Conservation (phyloP, 2,329 filamentous ascomycete genomes). For the Pseudocercospora eumusae region DNA sequence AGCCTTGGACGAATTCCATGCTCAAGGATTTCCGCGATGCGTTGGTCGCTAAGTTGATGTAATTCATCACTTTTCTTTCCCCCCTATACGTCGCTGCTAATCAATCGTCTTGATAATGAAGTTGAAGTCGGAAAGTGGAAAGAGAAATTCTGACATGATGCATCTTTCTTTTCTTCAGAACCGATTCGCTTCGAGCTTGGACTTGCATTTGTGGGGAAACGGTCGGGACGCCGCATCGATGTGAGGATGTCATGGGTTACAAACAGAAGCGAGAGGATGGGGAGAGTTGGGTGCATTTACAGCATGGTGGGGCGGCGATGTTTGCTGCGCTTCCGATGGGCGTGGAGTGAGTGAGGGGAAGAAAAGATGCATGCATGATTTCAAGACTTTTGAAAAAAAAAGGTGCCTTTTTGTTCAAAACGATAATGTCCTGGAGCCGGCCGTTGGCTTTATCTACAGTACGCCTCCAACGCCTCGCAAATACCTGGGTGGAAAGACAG, state of each 20-base stretch:
- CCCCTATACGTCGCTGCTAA: too few relatives aligned
- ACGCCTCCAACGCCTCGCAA: conserved; percentile 5
- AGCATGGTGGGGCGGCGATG: conserved; percentile 12
- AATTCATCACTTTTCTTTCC: too few relatives aligned
- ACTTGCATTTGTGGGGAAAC: conserved; percentile 11
- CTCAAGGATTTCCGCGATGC: conserved; percentile 33
- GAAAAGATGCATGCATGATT: too few relatives aligned
- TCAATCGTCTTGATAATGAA: too few relatives aligned
- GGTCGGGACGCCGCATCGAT: conserved; percentile 1
- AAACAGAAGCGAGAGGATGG: neutral
- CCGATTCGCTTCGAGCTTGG: conserved; percentile 6
- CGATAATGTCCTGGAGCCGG: too few relatives aligned
- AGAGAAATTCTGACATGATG: neutral
- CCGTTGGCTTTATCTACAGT: neutral
- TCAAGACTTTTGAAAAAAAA: too few relatives aligned
- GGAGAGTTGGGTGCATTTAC: conserved; percentile 7
- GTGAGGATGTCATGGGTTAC: conserved; percentile 2
- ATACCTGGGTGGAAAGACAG: neutral
- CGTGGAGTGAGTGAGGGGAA: too few relatives aligned
- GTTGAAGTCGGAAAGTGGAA: too few relatives aligned
- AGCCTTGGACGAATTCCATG: conserved; percentile 30
- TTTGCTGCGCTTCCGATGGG: conserved; percentile 8
- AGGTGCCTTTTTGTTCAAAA: too few relatives aligned
- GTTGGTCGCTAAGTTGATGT: conserved; percentile 38
- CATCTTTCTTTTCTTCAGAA: too few relatives aligned